These are phyloP conservation scores for Schrenkiella parvula DNA, from an alignment of 345 rosid genomes.

Conservation along the genomic window DNA sequence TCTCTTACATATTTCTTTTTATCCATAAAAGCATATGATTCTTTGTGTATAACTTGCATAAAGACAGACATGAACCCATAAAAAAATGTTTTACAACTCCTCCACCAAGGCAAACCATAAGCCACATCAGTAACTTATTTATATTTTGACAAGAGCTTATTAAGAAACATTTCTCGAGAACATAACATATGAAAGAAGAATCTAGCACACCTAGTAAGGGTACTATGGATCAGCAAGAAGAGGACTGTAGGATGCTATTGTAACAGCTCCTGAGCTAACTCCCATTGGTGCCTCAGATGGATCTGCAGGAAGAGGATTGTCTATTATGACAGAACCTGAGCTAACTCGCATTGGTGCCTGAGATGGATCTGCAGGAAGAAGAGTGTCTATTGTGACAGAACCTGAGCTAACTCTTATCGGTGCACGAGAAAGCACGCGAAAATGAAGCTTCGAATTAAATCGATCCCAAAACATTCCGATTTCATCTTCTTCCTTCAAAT, in stretches of 20 bases:
- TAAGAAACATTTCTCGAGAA: not conserved
- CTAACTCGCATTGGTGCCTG: not conserved
- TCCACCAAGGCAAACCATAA: not conserved
- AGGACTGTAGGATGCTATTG: not conserved
- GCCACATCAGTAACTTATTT: not conserved
- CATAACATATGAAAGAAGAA: not conserved
- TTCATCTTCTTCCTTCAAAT: conserved; percentile 1
- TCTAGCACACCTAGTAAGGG: not conserved
- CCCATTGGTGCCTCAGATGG: not conserved
- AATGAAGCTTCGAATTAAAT: not conserved
- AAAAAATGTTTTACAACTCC: not conserved
- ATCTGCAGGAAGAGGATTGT: not conserved
- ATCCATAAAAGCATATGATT: not conserved
- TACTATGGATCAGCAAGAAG: not conserved
- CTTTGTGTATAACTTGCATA: not conserved
- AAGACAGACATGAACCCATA: not conserved
- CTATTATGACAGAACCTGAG: not conserved
- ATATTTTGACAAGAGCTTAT: no score
- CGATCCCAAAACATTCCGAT: conserved; percentile 24
- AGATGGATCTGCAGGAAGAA: not conserved
- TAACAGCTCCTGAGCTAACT: not conserved
- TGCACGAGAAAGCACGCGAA: conserved; percentile 16
- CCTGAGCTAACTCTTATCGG: not conserved
- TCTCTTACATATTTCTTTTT: not conserved
- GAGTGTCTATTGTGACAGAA: not conserved